phyloP scores from a whole-genome alignment of 106 monocot species.

The Allium sativum region DNA sequence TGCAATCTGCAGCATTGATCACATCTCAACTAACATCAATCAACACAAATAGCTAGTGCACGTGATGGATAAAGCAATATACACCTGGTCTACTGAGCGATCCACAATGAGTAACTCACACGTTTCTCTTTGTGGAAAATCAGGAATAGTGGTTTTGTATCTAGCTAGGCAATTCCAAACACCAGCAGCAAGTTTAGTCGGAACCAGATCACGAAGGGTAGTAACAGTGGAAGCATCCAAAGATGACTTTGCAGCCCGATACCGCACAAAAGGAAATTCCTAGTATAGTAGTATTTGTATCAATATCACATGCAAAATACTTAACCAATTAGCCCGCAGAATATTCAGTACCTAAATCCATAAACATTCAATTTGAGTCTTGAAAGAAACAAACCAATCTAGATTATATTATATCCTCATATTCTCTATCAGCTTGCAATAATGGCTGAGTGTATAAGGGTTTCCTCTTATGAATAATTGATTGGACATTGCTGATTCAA shows the following conservation, averaged over 20 bases:
- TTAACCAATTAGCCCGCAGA: not conserved
- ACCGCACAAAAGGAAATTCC: constrained; percentile 98
- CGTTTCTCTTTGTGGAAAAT: constrained; percentile 84
- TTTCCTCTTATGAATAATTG: too few species aligned
- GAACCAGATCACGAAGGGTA: constrained; percentile 77
- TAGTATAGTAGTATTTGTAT: constrained; percentile 9
- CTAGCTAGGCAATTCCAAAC: constrained; percentile 77
- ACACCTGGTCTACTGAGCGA: constrained; percentile 87
- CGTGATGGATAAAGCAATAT: too few species aligned
- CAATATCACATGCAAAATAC: not conserved
- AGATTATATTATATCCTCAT: too few species aligned
- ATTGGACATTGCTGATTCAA: too few species aligned
- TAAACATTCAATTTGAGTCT: not conserved
- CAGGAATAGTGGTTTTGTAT: constrained; percentile 57
- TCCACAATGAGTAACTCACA: constrained; percentile 95
- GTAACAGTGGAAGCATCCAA: constrained; percentile 71
- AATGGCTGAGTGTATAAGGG: too few species aligned
- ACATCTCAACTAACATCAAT: not conserved
- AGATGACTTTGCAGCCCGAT: constrained; percentile 82
- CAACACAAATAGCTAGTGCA: too few species aligned
- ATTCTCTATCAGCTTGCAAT: too few species aligned
- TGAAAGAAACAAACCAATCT: not conserved
- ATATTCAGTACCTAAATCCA: not conserved
- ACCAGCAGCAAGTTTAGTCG: constrained; percentile 91
- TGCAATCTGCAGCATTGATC: constrained; percentile 50